Base-by-base conservation (phyloP, 2,329 filamentous ascomycete species). In the Aspergillus luchuensis region DNA sequence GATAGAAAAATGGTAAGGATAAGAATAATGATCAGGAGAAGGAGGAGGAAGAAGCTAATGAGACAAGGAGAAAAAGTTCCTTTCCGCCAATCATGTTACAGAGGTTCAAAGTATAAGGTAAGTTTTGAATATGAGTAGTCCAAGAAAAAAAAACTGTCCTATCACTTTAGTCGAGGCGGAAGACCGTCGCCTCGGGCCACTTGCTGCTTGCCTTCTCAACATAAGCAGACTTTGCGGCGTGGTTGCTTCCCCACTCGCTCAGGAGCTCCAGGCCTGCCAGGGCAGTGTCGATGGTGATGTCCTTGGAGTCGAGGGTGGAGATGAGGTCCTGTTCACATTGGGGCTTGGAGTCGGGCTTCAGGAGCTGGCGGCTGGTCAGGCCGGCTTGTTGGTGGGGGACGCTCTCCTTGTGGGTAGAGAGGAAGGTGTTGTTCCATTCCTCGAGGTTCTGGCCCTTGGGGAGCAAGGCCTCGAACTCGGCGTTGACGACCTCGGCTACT, bases 401-500 rank as follows among this genome's bases (percentile, higher is more conserved):
- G 72, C 87, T 90, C 58, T 82, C 74, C 66, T 85, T 85, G 78
- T 94, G 83, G 66, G 84, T 81, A 45, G 82, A 73, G 17, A 87
- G 76, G 74, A 87, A 94, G 21, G 85, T 83, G 41, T 88, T 80
- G 74, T 93, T 94, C 78, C 84, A 85, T 66, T 86, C 80, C 51
- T 82, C 79, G 47, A 91, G 81, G 54, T 89, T 83, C 19, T 81
- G 76, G 39, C 79, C 76, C 30, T 84, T 84, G 8, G 84, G 78
- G 6, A 88, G 81, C 23, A 89, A 77, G 8, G 82, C 79, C 38
- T 84, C 85, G 67, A 93, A 91, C 65, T 88, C 87, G 2, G 85
- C 78, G 62, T 89, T 87, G 66, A 97, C 79, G 50, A 91, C 85
- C 66, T 92, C 86, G 53, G 85, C 81, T 19, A 90, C 85, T 75